Evolutionary conservation across 192 early-diverging fungal species (phyloP).

Genomic region (Backusella tarrabulga): DNA sequence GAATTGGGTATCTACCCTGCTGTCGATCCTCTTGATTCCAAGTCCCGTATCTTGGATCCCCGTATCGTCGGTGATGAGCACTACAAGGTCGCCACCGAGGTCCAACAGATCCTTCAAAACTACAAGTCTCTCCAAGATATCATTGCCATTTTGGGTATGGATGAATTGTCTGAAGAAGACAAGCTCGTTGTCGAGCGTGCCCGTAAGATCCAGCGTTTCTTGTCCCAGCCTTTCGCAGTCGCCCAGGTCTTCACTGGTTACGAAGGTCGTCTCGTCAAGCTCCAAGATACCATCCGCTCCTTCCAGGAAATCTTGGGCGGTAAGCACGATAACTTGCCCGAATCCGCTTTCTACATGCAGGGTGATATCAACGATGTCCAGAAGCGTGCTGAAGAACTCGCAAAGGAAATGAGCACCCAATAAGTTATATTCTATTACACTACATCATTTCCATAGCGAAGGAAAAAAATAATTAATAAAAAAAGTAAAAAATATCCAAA

Average conservation of each 20-base stretch:
- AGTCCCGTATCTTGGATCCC: constrained; percentile 98
- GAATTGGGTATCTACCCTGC: no score
- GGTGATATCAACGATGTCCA: constrained; percentile 95
- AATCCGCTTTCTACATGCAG: constrained; percentile 97
- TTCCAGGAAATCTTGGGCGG: constrained; percentile 97
- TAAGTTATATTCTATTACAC: not conserved
- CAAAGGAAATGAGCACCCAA: constrained; percentile 29
- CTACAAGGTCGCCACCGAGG: constrained; percentile 91
- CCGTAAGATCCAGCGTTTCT: constrained; percentile 99
- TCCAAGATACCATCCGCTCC: constrained; percentile 93
- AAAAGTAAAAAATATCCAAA: not conserved
- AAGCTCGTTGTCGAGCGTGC: constrained; percentile 93
- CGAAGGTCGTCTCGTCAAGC: constrained; percentile 89
- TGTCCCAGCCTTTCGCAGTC: constrained; percentile 97
- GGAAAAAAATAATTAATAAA: not conserved
- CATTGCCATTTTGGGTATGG: constrained; percentile 99
- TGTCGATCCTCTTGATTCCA: constrained; percentile 97
- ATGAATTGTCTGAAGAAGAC: constrained; percentile 96
- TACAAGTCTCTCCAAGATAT: constrained; percentile 99
- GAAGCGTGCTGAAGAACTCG: constrained; percentile 72
- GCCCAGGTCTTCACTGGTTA: constrained; percentile 98
- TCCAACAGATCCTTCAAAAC: constrained; percentile 96
- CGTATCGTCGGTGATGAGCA: constrained; percentile 96
- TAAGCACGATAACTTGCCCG: constrained; percentile 93
- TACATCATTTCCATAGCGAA: not conserved